Conservation (phyloP, 768 basidiomycete species). For the Stropharia rugosoannulata region DNA sequence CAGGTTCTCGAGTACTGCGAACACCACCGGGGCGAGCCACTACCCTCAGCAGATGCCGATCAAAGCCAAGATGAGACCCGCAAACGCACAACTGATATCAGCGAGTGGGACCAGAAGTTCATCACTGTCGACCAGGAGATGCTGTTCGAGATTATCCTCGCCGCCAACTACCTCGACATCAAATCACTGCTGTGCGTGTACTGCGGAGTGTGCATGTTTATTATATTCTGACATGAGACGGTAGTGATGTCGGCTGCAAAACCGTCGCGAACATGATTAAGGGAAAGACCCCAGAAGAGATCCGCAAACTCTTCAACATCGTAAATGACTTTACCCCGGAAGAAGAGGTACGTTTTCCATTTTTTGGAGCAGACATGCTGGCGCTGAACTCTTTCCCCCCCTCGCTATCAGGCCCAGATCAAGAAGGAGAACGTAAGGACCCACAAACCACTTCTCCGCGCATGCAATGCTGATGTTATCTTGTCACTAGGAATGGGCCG, state of each 20-base stretch:
- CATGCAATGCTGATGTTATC: not conserved
- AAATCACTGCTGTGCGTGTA: conserved; percentile 90
- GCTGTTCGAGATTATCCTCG: conserved; percentile 99
- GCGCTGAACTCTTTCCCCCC: conserved; percentile 2
- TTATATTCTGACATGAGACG: conserved; percentile 4
- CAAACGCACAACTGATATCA: conserved; percentile 97
- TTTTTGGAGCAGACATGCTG: conserved; percentile 6
- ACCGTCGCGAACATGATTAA: conserved; percentile 99
- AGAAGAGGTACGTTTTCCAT: conserved; percentile 72
- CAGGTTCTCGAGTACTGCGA: conserved; percentile 99
- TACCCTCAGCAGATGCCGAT: conserved; percentile 81
- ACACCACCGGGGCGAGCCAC: conserved; percentile 96
- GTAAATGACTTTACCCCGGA: conserved; percentile 99
- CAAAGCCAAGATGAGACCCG: conserved; percentile 89
- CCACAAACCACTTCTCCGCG: not conserved
- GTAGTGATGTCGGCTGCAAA: conserved; percentile 95
- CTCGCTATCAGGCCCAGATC: conserved; percentile 77
- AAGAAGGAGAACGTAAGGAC: conserved; percentile 95
- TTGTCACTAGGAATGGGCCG: conserved; percentile 79
- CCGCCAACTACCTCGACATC: conserved; percentile 99
- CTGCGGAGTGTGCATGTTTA: not conserved
- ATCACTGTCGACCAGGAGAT: conserved; percentile 99
- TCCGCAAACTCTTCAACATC: conserved; percentile 97
- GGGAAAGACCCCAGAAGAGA: conserved; percentile 99
- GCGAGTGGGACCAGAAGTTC: conserved; percentile 99